phyloP scores from a whole-genome alignment of 345 rosid species.

The Hibiscus mutabilis region DNA sequence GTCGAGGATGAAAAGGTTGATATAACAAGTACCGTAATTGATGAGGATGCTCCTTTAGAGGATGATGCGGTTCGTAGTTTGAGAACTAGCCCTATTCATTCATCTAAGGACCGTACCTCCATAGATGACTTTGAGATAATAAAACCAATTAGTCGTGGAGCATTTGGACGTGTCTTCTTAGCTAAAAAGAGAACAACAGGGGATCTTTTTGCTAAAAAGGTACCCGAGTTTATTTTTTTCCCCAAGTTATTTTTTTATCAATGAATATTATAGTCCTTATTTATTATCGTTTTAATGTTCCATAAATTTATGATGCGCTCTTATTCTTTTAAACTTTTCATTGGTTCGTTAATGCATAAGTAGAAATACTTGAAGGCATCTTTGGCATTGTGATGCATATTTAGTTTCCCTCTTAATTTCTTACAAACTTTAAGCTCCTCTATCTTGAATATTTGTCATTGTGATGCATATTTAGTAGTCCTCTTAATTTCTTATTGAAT shows the following conservation, averaged over 20 bases:
- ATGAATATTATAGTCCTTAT: not conserved
- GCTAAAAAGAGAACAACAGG: conserved; percentile 98
- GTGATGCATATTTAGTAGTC: not conserved
- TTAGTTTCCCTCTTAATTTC: not conserved
- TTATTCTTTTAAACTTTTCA: not conserved
- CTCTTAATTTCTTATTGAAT: not conserved
- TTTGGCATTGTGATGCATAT: not conserved
- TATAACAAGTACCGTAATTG: conserved; percentile 73
- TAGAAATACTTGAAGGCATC: not conserved
- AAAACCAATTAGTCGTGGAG: conserved; percentile 99
- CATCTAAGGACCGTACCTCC: conserved; percentile 84
- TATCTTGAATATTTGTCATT: not conserved
- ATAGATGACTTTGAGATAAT: conserved; percentile 99
- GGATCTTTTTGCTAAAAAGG: conserved; percentile 98
- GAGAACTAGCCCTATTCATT: conserved; percentile 88
- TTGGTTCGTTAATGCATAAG: not conserved
- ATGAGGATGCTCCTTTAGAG: conserved; percentile 93
- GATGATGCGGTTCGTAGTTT: conserved; percentile 94
- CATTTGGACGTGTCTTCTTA: conserved; percentile 96
- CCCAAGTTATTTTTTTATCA: not conserved
- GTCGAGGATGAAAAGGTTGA: conserved; percentile 87
- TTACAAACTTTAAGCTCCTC: not conserved
- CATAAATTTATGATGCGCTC: not conserved
- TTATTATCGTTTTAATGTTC: conserved; percentile 8
- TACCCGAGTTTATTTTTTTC: conserved; percentile 15